These are phyloP conservation scores for Schizopora paradoxa DNA, from an alignment of 1,284 basidiomycete genomes.

Conservation along the genomic window DNA sequence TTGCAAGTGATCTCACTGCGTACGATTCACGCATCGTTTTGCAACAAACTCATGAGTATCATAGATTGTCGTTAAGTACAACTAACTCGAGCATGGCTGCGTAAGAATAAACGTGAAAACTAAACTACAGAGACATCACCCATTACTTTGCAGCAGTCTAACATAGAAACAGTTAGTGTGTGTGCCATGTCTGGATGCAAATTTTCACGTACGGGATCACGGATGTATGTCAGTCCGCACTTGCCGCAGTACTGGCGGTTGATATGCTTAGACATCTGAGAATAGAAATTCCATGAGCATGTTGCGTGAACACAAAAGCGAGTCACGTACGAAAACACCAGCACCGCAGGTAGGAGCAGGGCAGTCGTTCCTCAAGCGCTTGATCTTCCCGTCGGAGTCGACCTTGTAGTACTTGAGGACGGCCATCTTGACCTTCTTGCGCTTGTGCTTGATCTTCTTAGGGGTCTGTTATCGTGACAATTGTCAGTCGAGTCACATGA, in stretches of 20 bases:
- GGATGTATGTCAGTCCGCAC: constrained; percentile 88
- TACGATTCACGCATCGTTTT: too few species aligned
- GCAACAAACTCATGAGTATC: too few species aligned
- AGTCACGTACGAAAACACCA: constrained; percentile 79
- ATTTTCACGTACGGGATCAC: constrained; percentile 61
- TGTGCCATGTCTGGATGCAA: too few species aligned
- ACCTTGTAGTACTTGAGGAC: constrained; percentile 99
- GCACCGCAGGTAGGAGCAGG: constrained; percentile 89
- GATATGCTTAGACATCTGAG: constrained; percentile 89
- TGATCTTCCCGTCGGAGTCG: constrained; percentile 98
- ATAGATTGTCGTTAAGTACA: too few species aligned
- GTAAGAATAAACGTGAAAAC: too few species aligned
- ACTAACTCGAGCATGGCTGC: too few species aligned
- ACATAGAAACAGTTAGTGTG: too few species aligned
- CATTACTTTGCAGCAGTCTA: too few species aligned
- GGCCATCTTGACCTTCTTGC: constrained; percentile 99
- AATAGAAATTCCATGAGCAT: constrained; percentile 6
- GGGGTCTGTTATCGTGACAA: constrained; percentile 62
- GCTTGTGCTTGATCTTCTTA: constrained; percentile 99
- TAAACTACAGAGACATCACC: too few species aligned
- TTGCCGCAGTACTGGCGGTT: constrained; percentile 96
- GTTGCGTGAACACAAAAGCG: not conserved
- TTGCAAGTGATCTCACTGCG: too few species aligned
- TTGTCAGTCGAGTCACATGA: constrained; percentile 8
- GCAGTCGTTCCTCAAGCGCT: constrained; percentile 97